phyloP scores from a whole-genome alignment of 2,329 filamentous ascomycete species.

The Nannizziopsis barbatae region DNA sequence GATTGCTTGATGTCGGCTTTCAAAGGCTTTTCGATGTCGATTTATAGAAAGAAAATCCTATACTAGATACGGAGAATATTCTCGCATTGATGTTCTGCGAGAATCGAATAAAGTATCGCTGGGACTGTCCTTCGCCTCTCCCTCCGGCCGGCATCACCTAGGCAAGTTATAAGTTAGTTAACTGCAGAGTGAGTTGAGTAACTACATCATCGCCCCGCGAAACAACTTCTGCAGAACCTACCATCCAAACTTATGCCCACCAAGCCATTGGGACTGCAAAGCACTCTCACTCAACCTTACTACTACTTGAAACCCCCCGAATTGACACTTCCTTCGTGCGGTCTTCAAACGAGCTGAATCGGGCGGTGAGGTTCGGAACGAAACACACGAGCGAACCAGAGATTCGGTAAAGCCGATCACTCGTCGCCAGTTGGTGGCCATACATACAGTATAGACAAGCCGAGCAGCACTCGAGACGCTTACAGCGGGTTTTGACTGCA shows the following conservation, averaged over 20 bases:
- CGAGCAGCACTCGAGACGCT: too few relatives aligned
- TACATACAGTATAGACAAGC: too few relatives aligned
- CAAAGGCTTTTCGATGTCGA: too few relatives aligned
- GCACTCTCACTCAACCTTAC: not conserved
- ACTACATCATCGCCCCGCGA: not conserved
- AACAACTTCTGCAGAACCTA: not conserved
- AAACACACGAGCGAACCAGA: conserved; percentile 4
- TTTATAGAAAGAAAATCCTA: too few relatives aligned
- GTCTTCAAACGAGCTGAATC: not conserved
- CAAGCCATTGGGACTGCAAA: not conserved
- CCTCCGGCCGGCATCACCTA: too few relatives aligned
- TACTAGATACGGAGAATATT: too few relatives aligned
- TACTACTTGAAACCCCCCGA: not conserved
- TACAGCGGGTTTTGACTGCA: not conserved
- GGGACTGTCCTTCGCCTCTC: too few relatives aligned
- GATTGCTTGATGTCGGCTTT: too few relatives aligned
- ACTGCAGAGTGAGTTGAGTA: too few relatives aligned
- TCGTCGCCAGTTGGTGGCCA: not conserved
- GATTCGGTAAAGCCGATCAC: not conserved
- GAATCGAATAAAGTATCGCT: too few relatives aligned
- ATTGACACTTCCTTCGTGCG: not conserved
- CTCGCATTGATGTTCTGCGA: too few relatives aligned
- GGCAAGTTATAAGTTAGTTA: too few relatives aligned
- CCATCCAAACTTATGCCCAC: not conserved
- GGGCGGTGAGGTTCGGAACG: not conserved